Conservation (phyloP, 208 protist species). For the Trypanosoma scelopori region DNA sequence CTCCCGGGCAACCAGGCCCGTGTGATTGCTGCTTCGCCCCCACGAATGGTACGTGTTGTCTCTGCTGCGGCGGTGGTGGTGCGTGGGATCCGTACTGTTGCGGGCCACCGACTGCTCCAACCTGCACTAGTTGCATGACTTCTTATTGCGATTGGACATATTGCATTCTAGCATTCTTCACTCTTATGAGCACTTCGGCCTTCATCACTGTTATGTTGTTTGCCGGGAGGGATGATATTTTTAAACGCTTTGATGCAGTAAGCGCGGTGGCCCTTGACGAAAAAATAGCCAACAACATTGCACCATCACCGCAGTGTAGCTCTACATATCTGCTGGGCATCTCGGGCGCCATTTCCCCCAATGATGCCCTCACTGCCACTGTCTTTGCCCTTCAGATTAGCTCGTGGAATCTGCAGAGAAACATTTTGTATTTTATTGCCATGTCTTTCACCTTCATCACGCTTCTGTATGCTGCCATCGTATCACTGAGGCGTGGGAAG, state of each 20-base stretch:
- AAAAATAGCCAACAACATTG: constrained; percentile 40
- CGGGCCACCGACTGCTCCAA: constrained; percentile 30
- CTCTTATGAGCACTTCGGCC: constrained; percentile 46
- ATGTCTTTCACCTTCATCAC: constrained; percentile 59
- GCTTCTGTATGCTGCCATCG: constrained; percentile 54
- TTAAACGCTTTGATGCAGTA: constrained; percentile 40
- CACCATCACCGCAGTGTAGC: background rate
- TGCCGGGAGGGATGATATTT: constrained; percentile 51
- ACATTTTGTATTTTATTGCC: constrained; percentile 72
- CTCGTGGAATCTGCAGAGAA: constrained; percentile 60
- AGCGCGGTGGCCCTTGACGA: constrained; percentile 38
- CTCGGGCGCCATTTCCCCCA: constrained; percentile 59
- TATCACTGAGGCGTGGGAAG: constrained; percentile 43
- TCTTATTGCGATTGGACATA: constrained; percentile 72
- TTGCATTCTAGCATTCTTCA: constrained; percentile 50
- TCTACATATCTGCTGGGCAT: constrained; percentile 37
- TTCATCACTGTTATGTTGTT: constrained; percentile 52
- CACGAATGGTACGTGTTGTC: background rate
- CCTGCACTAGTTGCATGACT: constrained; percentile 45
- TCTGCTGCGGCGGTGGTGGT: background rate
- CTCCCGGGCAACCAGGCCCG: constrained; percentile 2
- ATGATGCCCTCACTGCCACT: constrained; percentile 63
- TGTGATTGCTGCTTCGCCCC: constrained; percentile 8
- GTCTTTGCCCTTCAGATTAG: constrained; percentile 62
- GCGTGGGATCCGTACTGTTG: constrained; percentile 68